phyloP scores from a whole-genome alignment of 73 alveolate species.

The Stentor coeruleus region DNA sequence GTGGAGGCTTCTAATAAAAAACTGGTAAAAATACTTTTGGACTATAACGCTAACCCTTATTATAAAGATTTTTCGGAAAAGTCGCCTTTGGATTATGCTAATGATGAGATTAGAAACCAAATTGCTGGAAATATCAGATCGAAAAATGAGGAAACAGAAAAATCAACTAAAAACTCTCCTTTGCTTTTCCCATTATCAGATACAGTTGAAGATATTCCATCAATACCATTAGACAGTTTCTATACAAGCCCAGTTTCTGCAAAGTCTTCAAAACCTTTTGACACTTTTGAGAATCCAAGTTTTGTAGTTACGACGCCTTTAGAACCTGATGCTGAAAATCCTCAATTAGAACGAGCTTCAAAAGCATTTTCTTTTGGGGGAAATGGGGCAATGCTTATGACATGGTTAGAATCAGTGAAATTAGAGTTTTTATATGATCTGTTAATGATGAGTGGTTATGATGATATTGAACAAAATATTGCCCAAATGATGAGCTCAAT shows the following conservation, averaged over 20 bases:
- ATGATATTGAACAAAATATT: background rate
- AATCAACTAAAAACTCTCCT: slow-evolving; percentile 10
- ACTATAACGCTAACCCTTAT: background rate
- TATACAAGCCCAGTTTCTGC: background rate
- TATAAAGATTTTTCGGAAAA: background rate
- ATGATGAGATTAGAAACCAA: background rate
- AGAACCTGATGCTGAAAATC: background rate
- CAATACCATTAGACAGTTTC: slow-evolving; percentile 20
- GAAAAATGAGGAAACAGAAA: background rate
- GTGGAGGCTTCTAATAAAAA: background rate
- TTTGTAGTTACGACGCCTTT: background rate
- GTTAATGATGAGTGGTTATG: background rate
- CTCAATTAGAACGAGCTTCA: background rate
- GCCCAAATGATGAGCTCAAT: background rate
- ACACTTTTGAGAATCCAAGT: background rate
- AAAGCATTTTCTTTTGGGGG: slow-evolving; percentile 1
- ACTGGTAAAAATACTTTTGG: background rate
- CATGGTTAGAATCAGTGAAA: background rate
- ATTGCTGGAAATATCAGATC: background rate
- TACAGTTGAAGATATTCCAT: slow-evolving; percentile 3
- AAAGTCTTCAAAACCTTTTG: background rate
- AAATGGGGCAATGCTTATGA: background rate
- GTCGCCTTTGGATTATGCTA: background rate
- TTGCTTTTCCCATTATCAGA: slow-evolving; percentile 7
- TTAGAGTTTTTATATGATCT: background rate